Evolutionary conservation across 495 filamentous ascomycete genomes (phyloP).

Genomic region (Penicillium soppii): DNA sequence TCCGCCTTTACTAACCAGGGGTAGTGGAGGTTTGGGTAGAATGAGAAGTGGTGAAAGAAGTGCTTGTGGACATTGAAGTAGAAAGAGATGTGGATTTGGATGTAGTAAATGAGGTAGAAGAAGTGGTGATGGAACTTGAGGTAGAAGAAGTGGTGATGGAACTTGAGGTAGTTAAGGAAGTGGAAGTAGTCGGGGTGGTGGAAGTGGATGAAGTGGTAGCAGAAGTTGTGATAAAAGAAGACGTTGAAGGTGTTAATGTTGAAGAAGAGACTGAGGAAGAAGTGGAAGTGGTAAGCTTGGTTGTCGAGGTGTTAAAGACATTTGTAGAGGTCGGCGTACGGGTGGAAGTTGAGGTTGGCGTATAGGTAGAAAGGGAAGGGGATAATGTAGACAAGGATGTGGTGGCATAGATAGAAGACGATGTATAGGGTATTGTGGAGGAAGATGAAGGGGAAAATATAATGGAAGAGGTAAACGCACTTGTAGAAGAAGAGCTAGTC

Average conservation of each 20-base stretch:
- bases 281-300: background rate
- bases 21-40: conserved; percentile 7
- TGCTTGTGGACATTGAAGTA: conserved; percentile 12
- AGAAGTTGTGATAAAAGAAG: conserved; percentile 17
- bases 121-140: conserved; percentile 3
- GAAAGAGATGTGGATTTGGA: conserved; percentile 5
- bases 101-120: conserved; percentile 4
- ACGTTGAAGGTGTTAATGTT: conserved; percentile 7
- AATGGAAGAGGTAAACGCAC: conserved; percentile 15
- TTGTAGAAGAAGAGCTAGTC: conserved; percentile 10
- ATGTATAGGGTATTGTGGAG: conserved; percentile 3
- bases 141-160: conserved; percentile 3
- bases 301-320: background rate
- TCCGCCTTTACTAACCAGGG: conserved; percentile 7
- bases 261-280: background rate
- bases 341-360: background rate
- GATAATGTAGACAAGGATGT: background rate
- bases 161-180: background rate
- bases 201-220: conserved; percentile 21
- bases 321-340: background rate
- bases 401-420: background rate
- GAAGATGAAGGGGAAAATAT: conserved; percentile 5
- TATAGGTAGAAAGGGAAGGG: background rate
- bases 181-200: conserved; percentile 3
- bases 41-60: conserved; percentile 7